These are phyloP conservation scores for Phytophthora colocasiae DNA, from an alignment of 352 stramenopile genomes.

Conservation along the genomic window DNA sequence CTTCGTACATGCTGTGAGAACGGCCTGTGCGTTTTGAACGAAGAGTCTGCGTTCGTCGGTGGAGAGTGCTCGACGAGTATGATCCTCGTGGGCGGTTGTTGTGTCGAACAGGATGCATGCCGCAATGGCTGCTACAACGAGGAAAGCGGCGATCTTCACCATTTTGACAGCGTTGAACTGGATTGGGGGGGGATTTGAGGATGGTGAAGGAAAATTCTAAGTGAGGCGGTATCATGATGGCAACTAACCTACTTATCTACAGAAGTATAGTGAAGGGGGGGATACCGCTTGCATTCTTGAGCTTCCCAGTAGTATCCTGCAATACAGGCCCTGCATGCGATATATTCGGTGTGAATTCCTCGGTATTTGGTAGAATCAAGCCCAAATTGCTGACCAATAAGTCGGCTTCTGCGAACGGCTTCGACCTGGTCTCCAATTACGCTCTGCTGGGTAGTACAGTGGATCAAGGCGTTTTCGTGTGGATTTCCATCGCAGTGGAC, in stretches of 20 bases:
- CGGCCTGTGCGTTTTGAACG: conserved; percentile 5
- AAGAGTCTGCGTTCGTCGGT: conserved; percentile 22
- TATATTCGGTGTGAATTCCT: too few species aligned
- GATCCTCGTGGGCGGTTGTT: conserved; percentile 9
- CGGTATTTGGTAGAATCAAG: too few species aligned
- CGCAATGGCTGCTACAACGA: conserved; percentile 10
- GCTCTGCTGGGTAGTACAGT: conserved; percentile 1
- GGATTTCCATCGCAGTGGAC: conserved; percentile 35
- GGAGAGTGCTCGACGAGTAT: conserved; percentile 4
- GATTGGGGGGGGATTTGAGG: not conserved
- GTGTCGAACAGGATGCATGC: conserved; percentile 3
- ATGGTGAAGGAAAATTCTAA: not conserved
- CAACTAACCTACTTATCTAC: too few species aligned
- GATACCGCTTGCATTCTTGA: too few species aligned
- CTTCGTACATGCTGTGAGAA: conserved; percentile 10
- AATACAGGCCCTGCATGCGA: too few species aligned
- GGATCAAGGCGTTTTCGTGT: conserved; percentile 17
- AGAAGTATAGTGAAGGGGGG: too few species aligned
- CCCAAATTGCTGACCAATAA: too few species aligned
- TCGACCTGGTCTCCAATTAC: conserved; percentile 2
- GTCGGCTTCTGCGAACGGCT: too few species aligned
- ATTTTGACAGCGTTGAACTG: conserved; percentile 1
- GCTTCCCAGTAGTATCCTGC: too few species aligned
- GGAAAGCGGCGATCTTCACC: conserved; percentile 15
- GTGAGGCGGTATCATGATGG: not conserved